These are phyloP conservation scores for Pseudotulostoma volvatum DNA, from an alignment of 495 filamentous ascomycete species.

Conservation along the genomic window DNA sequence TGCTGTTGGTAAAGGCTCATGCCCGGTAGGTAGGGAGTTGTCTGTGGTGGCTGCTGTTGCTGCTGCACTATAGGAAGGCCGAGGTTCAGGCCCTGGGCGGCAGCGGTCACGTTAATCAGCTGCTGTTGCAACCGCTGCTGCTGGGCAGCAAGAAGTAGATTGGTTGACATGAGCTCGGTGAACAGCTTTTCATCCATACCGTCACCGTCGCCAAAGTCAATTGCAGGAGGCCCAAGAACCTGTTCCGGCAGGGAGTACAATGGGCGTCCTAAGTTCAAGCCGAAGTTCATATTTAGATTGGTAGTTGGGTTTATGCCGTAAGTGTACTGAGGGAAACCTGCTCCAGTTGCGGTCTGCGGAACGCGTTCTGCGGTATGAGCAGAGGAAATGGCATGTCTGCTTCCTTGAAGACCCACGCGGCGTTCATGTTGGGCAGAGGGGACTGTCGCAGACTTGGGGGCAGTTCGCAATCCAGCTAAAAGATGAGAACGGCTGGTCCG, in stretches of 20 bases:
- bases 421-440: conserved; percentile 42
- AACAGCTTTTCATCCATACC: conserved; percentile 69
- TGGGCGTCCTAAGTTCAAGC: conserved; percentile 28
- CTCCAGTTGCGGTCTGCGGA: conserved; percentile 46
- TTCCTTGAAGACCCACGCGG: conserved; percentile 29
- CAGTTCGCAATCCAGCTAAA: conserved; percentile 82
- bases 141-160: conserved; percentile 71
- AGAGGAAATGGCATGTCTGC: conserved; percentile 26
- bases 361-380: conserved; percentile 29
- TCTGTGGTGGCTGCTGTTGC: conserved; percentile 3
- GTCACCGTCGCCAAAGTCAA: conserved; percentile 48
- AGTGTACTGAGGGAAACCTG: conserved; percentile 36
- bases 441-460: conserved; percentile 70
- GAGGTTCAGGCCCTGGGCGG: conserved; percentile 49
- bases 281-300: conserved; percentile 20
- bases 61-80: conserved; percentile 14
- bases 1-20: conserved; percentile 50
- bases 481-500: conserved; percentile 90
- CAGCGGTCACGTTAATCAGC: conserved; percentile 36
- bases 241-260: conserved; percentile 64
- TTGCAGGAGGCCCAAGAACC: conserved; percentile 65
- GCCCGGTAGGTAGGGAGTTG: conserved; percentile 21
- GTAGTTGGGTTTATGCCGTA: conserved; percentile 20
- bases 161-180: conserved; percentile 69
- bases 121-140: conserved; percentile 69